phyloP scores from a whole-genome alignment of 495 filamentous ascomycete genomes.

The Darksidea phi region DNA sequence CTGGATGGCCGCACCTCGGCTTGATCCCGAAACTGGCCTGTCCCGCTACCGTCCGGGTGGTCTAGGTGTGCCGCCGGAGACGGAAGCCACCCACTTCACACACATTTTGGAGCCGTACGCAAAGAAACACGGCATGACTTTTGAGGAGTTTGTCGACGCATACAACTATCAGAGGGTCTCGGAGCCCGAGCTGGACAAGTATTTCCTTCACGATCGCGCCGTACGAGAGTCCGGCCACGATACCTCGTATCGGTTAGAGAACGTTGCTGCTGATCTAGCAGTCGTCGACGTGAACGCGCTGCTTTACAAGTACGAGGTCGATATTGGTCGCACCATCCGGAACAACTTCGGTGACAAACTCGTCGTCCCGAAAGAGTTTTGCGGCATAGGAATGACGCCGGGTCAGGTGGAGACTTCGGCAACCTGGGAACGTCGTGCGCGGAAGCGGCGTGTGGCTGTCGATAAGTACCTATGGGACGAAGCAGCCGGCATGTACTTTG shows the following conservation, averaged over 20 bases:
- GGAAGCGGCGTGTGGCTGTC: constrained; percentile 72
- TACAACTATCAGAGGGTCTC: constrained; percentile 77
- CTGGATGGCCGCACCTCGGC: constrained; percentile 78
- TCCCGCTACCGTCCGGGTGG: constrained; percentile 88
- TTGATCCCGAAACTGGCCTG: constrained; percentile 77
- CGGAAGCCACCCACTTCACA: constrained; percentile 81
- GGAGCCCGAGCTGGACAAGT: constrained; percentile 88
- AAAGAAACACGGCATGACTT: constrained; percentile 75
- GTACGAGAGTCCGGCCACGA: constrained; percentile 98
- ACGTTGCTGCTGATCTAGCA: constrained; percentile 80
- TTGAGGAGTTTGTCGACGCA: constrained; percentile 76
- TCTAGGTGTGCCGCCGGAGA: constrained; percentile 90
- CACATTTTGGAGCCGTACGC: constrained; percentile 86
- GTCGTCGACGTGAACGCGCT: constrained; percentile 93
- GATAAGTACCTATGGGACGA: constrained; percentile 91
- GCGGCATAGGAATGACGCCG: constrained; percentile 54
- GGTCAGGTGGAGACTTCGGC: constrained; percentile 73
- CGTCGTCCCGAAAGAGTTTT: constrained; percentile 75
- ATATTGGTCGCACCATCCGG: constrained; percentile 82
- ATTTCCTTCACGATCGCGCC: constrained; percentile 91
- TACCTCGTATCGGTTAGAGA: constrained; percentile 88
- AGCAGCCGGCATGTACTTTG: constrained; percentile 89
- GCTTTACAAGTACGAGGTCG: constrained; percentile 92
- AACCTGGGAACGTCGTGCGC: constrained; percentile 82
- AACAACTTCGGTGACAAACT: constrained; percentile 77